Base-by-base conservation (phyloP, 129 eudicot species). In the Escallonia herrerae region DNA sequence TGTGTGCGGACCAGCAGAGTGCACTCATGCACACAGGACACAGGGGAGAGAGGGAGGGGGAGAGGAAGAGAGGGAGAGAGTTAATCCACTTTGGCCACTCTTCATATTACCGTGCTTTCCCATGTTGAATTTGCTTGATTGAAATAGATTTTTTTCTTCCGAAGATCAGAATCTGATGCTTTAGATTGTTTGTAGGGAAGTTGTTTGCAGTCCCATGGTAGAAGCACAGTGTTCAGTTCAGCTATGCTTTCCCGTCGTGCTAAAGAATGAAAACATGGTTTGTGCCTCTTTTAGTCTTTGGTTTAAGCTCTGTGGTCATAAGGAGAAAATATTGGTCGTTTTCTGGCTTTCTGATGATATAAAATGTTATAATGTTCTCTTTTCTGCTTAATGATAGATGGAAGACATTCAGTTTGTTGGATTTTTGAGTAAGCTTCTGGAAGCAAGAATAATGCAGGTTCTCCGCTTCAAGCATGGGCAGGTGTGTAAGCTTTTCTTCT, bases 221-320 rank as follows among this genome's bases (percentile, higher is more conserved):
- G 96, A 91, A 81, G 98, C 95, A 74, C 98, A 87, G 61, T 91
- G 98, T 73, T 87, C 94, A 15, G 98, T 91, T 60, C 98, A 85
- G 80, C 71, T 91, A 46, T 85, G 89, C 74, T 87, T 87, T 68
- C 95, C 95, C 45, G 89, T 87, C 8, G 85, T 85, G 81, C 72
- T 91, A 57, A 79, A 81, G 80, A 87, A 79, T 75, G 94, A 84
- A 76, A 72, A 82, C 62, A 87, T 91, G 96, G 98, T 87, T 63
- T 14, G 52, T 57, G 11, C 44, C 41, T 75, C 15, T 54, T 72
- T 66, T 33, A 39, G 43, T 46, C 59, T 64, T 11, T 60, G 13
- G n/a, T 54, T 53, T 60, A 67, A 39, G 48, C 44, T 7, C 33
- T 62, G 37, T 50, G 46, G 40, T 62, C 51, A 43, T 39, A 43